Evolutionary conservation across 2,329 filamentous ascomycete genomes (phyloP).

Genomic region (Aspergillus pseudoterreus): DNA sequence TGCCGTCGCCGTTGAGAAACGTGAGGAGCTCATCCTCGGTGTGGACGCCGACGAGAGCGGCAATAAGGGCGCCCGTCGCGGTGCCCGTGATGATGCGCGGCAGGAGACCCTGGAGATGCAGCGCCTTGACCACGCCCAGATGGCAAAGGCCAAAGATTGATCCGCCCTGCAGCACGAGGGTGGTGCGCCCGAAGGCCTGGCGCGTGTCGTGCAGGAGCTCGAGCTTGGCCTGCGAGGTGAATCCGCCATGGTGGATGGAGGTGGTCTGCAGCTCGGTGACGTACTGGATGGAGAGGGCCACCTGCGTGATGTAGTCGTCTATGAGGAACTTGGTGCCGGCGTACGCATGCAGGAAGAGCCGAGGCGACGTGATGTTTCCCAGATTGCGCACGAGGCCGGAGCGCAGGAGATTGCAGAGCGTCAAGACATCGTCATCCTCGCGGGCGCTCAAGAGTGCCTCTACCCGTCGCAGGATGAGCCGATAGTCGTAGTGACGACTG

Average conservation of each 20-base stretch:
- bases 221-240: conserved; percentile 74
- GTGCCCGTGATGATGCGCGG: conserved; percentile 90
- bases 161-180: conserved; percentile 81
- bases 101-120: conserved; percentile 74
- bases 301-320: conserved; percentile 82
- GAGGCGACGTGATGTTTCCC: conserved; percentile 81
- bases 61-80: conserved; percentile 84
- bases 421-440: conserved; percentile 67
- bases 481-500: conserved; percentile 80
- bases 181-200: conserved; percentile 82
- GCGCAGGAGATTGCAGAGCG: conserved; percentile 73
- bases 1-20: conserved; percentile 73
- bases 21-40: conserved; percentile 77
- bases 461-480: conserved; percentile 74
- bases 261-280: conserved; percentile 65
- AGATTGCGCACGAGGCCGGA: conserved; percentile 76
- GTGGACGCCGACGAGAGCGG: conserved; percentile 81
- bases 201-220: conserved; percentile 83
- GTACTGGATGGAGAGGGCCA: conserved; percentile 75
- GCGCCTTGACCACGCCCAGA: conserved; percentile 81
- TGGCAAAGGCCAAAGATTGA: conserved; percentile 90
- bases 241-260: conserved; percentile 45
- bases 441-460: conserved; percentile 66
- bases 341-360: conserved; percentile 79
- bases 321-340: conserved; percentile 87